Evolutionary conservation across 495 filamentous ascomycete species (phyloP).

Genomic region (Penicillium longicatenatum): DNA sequence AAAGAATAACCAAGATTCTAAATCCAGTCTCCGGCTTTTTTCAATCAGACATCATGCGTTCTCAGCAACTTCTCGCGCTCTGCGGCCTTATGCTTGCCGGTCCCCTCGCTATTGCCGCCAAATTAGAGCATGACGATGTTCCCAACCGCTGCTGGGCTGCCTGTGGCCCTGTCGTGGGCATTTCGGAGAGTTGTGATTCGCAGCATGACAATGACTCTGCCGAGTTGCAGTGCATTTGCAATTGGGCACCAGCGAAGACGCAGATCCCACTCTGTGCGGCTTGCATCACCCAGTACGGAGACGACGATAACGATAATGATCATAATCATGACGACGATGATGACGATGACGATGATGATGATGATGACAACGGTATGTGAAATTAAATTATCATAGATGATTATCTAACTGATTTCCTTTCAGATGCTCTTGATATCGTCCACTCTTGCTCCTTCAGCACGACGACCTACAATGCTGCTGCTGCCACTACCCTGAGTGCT

Average conservation of each 20-base stretch:
- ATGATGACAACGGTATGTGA: slow-evolving; percentile 24
- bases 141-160: slow-evolving; percentile 33
- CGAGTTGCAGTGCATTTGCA: slow-evolving; percentile 38
- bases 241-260: slow-evolving; percentile 28
- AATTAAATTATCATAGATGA: neutral
- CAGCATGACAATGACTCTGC: slow-evolving; percentile 30
- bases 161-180: slow-evolving; percentile 31
- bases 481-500: slow-evolving; percentile 18
- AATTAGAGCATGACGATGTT: slow-evolving; percentile 37
- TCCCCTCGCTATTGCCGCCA: slow-evolving; percentile 29
- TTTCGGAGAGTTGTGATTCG: slow-evolving; percentile 30
- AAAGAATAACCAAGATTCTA: neutral
- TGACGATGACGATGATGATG: slow-evolving; percentile 16
- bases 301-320: slow-evolving; percentile 16
- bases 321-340: slow-evolving; percentile 21
- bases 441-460: slow-evolving; percentile 33
- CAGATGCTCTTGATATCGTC: slow-evolving; percentile 41
- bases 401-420: slow-evolving; percentile 4
- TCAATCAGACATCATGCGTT: slow-evolving; percentile 26
- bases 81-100: slow-evolving; percentile 31
- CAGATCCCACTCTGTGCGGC: slow-evolving; percentile 40
- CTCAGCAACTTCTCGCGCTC: slow-evolving; percentile 29
- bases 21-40: neutral
- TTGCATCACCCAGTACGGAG: slow-evolving; percentile 35
- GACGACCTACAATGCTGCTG: slow-evolving; percentile 32